Conservation (phyloP, 2,329 filamentous ascomycete species). For the Chrysoporthe deuterocubensis region DNA sequence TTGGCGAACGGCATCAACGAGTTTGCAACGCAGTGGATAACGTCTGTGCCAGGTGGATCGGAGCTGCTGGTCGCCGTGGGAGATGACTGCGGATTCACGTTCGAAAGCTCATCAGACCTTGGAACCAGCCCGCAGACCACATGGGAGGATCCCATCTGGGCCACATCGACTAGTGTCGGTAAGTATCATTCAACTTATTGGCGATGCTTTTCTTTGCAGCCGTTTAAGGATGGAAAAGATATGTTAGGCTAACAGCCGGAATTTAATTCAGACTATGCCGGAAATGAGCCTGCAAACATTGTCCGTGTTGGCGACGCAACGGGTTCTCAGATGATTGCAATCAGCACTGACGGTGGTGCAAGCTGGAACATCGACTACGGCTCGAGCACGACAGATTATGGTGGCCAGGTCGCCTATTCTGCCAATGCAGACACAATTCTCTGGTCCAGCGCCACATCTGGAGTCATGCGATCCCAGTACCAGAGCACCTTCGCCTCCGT, state of each 20-base stretch:
- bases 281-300: slow-evolving; percentile 49
- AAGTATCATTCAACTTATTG: slow-evolving; percentile 24
- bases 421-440: slow-evolving; percentile 54
- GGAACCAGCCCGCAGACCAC: slow-evolving; percentile 46
- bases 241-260: too few species aligned
- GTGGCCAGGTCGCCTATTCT: slow-evolving; percentile 54
- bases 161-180: slow-evolving; percentile 48
- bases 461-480: slow-evolving; percentile 48
- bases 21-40: slow-evolving; percentile 52
- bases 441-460: slow-evolving; percentile 48
- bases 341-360: slow-evolving; percentile 54
- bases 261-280: slow-evolving; percentile 46
- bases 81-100: slow-evolving; percentile 58
- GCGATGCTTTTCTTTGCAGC: too few species aligned
- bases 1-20: slow-evolving; percentile 61
- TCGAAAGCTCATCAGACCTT: slow-evolving; percentile 42
- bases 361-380: slow-evolving; percentile 54
- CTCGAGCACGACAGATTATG: slow-evolving; percentile 47
- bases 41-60: slow-evolving; percentile 53
- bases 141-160: slow-evolving; percentile 53
- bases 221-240: neutral
- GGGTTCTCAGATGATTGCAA: slow-evolving; percentile 49
- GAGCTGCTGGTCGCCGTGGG: slow-evolving; percentile 56
- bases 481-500: slow-evolving; percentile 50
- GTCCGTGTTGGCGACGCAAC: slow-evolving; percentile 54